Evolutionary conservation across 345 rosid genomes (phyloP), one percentile per base, ranked within the genome.

Genomic region (Sapria himalayana): DNA sequence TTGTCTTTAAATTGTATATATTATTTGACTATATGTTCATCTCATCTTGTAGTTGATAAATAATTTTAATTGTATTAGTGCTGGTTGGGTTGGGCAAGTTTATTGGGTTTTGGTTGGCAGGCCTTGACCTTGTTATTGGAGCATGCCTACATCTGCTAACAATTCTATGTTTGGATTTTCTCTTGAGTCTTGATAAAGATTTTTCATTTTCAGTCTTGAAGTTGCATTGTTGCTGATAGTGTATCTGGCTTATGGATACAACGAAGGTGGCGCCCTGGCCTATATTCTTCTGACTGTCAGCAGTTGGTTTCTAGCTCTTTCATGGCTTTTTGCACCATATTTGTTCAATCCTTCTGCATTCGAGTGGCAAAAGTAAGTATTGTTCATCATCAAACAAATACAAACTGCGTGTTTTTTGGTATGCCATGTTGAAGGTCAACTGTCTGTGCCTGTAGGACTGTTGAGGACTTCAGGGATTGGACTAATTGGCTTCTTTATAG

Each of bases 401-500:
- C n/a, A n/a, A n/a, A n/a, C n/a, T 33, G 47, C 37, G 27, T 27
- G 9, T 35, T 37, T 25, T 48, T 27, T 45, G 2, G 22, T n/a
- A n/a, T n/a, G n/a, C n/a, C n/a, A n/a, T n/a, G n/a, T n/a, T n/a
- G n/a, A n/a, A n/a, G n/a, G n/a, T n/a, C n/a, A n/a, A n/a, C n/a
- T n/a, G n/a, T n/a, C 51, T 42, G 18, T 53, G 21, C 34, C 55
- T 54, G 45, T 52, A 86, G 98, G 78, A 66, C 69, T 4, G 98
- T 89, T 49, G 93, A 82, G 63, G 98, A 89, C 66, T 89, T 89
- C 62, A 63, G 76, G 57, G 98, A 89, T 48, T 89, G 98, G 98
- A 89, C 98, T 49, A 82, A 82, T 52, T 89, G 98, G 98, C 94
- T 89, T 54, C 64, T 89, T 29, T 89, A 89, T 57, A 70, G 93